Percentiles rank a stretch among this genome's conserved stretches.
Conservation (phyloP, 352 stramenopile species). For the Globisporangium spiculum region DNA sequence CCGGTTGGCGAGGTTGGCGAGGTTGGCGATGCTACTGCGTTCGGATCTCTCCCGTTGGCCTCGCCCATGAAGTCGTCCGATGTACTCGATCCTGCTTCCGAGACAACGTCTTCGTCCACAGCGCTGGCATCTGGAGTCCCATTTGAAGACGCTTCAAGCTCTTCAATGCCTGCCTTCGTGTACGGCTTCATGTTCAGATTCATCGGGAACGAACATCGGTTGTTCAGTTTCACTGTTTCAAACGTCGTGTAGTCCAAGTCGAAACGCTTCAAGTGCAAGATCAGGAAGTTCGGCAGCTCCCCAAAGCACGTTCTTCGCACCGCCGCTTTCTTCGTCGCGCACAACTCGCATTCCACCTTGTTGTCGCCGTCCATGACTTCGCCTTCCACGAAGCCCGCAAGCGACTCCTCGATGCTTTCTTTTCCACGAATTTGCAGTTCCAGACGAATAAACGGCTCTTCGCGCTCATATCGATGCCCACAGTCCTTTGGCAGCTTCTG, state of each 20-base stretch:
- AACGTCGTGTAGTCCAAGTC: conserved; percentile 99
- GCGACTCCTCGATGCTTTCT: conserved; percentile 96
- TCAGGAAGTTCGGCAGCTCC: conserved; percentile 94
- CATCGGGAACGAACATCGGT: conserved; percentile 96
- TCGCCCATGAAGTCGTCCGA: conserved; percentile 67
- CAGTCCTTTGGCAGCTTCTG: conserved; percentile 91
- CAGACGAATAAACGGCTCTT: conserved; percentile 97
- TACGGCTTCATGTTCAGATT: conserved; percentile 98
- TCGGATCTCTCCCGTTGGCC: conserved; percentile 31
- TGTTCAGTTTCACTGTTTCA: conserved; percentile 99
- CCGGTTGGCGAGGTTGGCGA: conserved; percentile 29
- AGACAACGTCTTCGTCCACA: conserved; percentile 52
- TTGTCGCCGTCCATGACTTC: conserved; percentile 99
- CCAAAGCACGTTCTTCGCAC: conserved; percentile 95
- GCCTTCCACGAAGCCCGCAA: conserved; percentile 96
- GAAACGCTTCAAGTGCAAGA: conserved; percentile 99
- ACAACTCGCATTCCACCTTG: conserved; percentile 97
- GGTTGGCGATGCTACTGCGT: conserved; percentile 16
- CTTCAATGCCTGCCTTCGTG: conserved; percentile 96
- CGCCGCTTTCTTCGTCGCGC: conserved; percentile 97
- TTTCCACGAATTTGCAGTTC: conserved; percentile 98
- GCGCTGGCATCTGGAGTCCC: conserved; percentile 27
- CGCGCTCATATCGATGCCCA: conserved; percentile 91
- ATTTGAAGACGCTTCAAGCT: conserved; percentile 63
- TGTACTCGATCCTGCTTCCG: conserved; percentile 44